Percentiles rank a stretch among this genome's conserved stretches.
Evolutionary conservation across 495 filamentous ascomycete species (phyloP).

Genomic region (Neurospora terricola): DNA sequence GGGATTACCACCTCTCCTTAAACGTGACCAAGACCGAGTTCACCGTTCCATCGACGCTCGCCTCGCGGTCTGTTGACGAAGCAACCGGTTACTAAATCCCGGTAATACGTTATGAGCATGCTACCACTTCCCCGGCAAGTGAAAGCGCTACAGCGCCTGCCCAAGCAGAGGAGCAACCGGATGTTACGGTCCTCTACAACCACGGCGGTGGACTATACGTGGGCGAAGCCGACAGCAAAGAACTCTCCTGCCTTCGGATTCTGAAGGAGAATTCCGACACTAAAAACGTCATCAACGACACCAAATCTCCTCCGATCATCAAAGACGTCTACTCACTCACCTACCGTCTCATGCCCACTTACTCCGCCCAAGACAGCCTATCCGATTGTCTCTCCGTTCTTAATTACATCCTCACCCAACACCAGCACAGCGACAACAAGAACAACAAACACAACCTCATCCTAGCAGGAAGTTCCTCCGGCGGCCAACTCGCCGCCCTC

Average conservation of each 20-base stretch:
- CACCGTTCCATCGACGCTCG: conserved; percentile 2
- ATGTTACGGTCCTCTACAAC: conserved; percentile 16
- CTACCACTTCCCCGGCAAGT: not conserved
- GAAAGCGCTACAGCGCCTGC: not conserved
- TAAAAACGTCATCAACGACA: too few species aligned
- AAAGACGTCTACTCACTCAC: conserved; percentile 15
- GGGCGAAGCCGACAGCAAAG: conserved; percentile 22
- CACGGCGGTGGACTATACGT: conserved; percentile 24
- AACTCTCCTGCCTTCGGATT: conserved; percentile 23
- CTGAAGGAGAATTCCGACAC: too few species aligned
- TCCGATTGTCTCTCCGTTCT: conserved; percentile 17
- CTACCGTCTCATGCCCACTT: conserved; percentile 19
- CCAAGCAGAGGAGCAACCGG: not conserved
- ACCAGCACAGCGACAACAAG: not conserved
- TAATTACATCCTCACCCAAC: not conserved
- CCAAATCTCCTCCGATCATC: not conserved
- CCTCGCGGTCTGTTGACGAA: not conserved
- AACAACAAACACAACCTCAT: conserved; percentile 3
- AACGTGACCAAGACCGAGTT: not conserved
- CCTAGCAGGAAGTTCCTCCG: conserved; percentile 22
- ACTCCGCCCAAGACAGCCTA: conserved; percentile 15
- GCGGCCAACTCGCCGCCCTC: conserved; percentile 21
- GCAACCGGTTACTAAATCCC: not conserved
- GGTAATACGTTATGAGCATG: not conserved
- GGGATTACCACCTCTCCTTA: conserved; percentile 3